phyloP scores from a whole-genome alignment of 2,329 filamentous ascomycete species.

The Ramichloridium luteum region DNA sequence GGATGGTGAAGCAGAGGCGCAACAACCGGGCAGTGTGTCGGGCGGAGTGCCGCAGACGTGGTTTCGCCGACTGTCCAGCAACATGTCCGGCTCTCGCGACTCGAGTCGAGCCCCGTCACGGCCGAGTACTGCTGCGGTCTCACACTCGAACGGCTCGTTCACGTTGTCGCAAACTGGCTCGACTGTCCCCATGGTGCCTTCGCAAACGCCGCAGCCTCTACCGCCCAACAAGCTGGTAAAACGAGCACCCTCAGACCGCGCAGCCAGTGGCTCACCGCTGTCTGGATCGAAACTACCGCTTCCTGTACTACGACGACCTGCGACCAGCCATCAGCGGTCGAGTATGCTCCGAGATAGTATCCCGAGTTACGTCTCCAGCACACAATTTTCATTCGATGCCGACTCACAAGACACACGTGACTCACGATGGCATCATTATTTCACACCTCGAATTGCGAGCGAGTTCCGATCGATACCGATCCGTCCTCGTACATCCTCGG shows the following conservation, averaged over 20 bases:
- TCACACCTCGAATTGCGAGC: constrained; percentile 20
- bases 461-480: constrained; percentile 9
- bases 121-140: constrained; percentile 53
- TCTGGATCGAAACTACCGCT: constrained; percentile 50
- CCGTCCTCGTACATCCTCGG: constrained; percentile 19
- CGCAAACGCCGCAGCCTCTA: constrained; percentile 28
- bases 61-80: constrained; percentile 55
- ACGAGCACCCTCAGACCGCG: constrained; percentile 48
- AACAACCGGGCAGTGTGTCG: constrained; percentile 1
- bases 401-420: constrained; percentile 13
- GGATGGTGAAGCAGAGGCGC: constrained; percentile 5
- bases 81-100: constrained; percentile 22
- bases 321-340: constrained; percentile 67
- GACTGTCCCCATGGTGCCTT: constrained; percentile 48
- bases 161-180: constrained; percentile 41
- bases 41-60: constrained; percentile 32
- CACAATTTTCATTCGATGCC: constrained; percentile 9
- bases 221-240: constrained; percentile 70
- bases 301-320: constrained; percentile 56
- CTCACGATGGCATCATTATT: constrained; percentile 23
- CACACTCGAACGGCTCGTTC: constrained; percentile 46
- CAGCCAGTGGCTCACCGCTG: constrained; percentile 35
- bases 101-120: constrained; percentile 42
- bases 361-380: constrained; percentile 6
- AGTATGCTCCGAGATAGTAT: constrained; percentile 46